Evolutionary conservation across 768 basidiomycete genomes (phyloP).

Genomic region (Boletus reticulatus): DNA sequence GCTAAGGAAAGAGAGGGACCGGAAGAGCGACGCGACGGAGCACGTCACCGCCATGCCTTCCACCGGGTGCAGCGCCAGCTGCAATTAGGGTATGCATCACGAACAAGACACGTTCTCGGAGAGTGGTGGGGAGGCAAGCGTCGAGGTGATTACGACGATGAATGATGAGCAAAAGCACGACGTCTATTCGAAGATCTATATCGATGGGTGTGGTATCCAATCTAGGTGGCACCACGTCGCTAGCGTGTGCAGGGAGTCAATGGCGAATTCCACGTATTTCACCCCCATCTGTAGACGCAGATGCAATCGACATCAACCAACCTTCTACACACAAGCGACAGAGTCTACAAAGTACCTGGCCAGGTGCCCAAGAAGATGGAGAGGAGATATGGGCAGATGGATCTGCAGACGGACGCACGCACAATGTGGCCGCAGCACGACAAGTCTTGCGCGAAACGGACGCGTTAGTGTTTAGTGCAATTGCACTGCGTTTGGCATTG

Average conservation of each 20-base stretch:
- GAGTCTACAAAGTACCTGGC: neutral
- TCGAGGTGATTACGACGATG: neutral
- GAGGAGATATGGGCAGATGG: constrained; percentile 26
- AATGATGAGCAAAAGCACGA: too few species aligned
- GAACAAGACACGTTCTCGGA: constrained; percentile 12
- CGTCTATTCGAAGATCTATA: too few species aligned
- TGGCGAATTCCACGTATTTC: too few species aligned
- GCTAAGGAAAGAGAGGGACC: constrained; percentile 11
- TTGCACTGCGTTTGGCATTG: constrained; percentile 7
- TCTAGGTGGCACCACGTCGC: too few species aligned
- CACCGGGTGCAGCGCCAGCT: constrained; percentile 42
- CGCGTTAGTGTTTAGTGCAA: constrained; percentile 44
- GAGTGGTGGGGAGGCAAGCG: constrained; percentile 5
- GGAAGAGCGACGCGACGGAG: constrained; percentile 29
- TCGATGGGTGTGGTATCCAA: too few species aligned
- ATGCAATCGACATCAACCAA: neutral
- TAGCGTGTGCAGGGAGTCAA: too few species aligned
- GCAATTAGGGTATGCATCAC: constrained; percentile 28
- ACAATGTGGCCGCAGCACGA: constrained; percentile 67
- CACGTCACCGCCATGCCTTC: too few species aligned
- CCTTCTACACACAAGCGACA: constrained; percentile 3
- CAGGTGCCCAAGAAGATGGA: constrained; percentile 16
- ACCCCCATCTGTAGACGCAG: constrained; percentile 37
- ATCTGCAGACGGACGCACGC: constrained; percentile 46
- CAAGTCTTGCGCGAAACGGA: too few species aligned